Base-by-base conservation (phyloP, 768 basidiomycete genomes). In the Xerocomus brunneocitrinus region DNA sequence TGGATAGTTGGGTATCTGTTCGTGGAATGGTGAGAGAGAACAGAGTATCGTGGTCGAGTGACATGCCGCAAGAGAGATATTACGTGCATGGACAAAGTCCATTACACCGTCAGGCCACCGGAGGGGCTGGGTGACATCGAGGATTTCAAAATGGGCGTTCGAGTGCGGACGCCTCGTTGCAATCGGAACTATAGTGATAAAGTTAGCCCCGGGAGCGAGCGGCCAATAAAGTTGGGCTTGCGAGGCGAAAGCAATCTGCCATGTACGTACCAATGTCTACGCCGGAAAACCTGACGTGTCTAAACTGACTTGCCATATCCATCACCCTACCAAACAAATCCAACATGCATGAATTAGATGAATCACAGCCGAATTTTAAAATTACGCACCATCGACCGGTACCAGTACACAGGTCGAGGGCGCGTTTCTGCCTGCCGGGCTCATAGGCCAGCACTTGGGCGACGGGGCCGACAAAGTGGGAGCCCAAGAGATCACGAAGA, bases 401-500 rank as follows among this genome's bases (percentile, higher is more conserved):
- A 16, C 89, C 89, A 7, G 84, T 87, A 57, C 89, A 84, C n/a
- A 90, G 62, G 68, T 92, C 89, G 45, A 92, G 74, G 41, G 76
- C 85, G 54, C 76, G 75, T 67, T 73, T 79, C 46, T 71, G 74
- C 52, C 74, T 74, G 40, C 66, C 71, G 5, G 68, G 63, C 39
- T 70, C 66, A 27, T 62, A 60, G 40, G 71, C 72, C 45, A 91
- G 73, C 30, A 79, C 69, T 54, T 82, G 73, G 31, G 61, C 58
- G 25, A 89, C 80, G 36, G 87, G 86, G 5, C 81, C 83, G 47
- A 83, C 70, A 62, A 78, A 84, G 64, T 82, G 76, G 38, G 66
- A 73, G n/a, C 81, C 79, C 58, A 86, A 64, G 39, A 87, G 60
- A 56, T 67, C 71, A 53, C 70, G 71, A 47, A 87, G 64, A 16